Base-by-base conservation (phyloP, 1,284 basidiomycete species). In the Porodaedalea pini region DNA sequence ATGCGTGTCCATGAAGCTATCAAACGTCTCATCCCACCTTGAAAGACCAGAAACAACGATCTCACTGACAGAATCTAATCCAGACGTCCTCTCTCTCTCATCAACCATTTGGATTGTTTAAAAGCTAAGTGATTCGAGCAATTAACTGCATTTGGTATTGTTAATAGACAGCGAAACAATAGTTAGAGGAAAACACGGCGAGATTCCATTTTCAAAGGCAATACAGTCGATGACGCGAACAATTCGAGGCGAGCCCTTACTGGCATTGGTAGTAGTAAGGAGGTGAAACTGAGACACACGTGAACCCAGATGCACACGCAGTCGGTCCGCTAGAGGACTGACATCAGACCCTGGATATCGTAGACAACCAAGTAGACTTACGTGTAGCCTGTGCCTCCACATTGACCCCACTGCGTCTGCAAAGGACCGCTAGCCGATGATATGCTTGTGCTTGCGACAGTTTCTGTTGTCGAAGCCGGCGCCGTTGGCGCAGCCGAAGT, bases 201-300 rank as follows among this genome's bases (percentile, higher is more conserved):
- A n/a, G n/a, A n/a, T n/a, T n/a, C n/a, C n/a, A n/a, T n/a, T n/a
- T n/a, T n/a, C n/a, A n/a, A n/a, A n/a, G n/a, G n/a, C n/a, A n/a
- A n/a, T n/a, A n/a, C n/a, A n/a, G n/a, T n/a, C n/a, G n/a, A n/a
- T n/a, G n/a, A 21, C 6, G 21, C 41, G 8, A 27, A 39, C 37
- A n/a, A n/a, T n/a, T n/a, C n/a, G n/a, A n/a, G 17, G 21, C n/a
- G 32, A 43, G 2, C 31, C 17, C 19, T 50, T 39, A 56, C 48
- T 55, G 48, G 40, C 57, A 59, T 36, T 62, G 61, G 34, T 48
- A 60, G 31, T 62, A 62, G 45, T 62, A 62, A 15, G 58, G 58
- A 2, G 54, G 43, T 5, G 61, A 62, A 3, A 62, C 61, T 0
- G 55, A 48, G 29, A 51, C 48, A 34, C 61, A 62, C 5, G 61